Base-by-base conservation (phyloP, 768 basidiomycete species). In the Suillus paluster region DNA sequence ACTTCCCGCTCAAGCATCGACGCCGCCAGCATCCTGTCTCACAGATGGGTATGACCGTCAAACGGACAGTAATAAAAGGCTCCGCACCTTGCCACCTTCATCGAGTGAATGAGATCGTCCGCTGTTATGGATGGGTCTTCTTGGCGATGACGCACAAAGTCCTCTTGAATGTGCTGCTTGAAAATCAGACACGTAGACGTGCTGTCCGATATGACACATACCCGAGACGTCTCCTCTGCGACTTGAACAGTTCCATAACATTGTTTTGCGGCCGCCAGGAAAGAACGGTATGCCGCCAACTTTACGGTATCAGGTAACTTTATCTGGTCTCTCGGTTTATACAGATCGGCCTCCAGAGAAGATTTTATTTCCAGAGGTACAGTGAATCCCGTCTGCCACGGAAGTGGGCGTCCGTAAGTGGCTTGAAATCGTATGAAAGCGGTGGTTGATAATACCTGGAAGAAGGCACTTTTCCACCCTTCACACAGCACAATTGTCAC, bases 401-500 rank as follows among this genome's bases (percentile, higher is more conserved):
- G 49, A 54, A 21, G 57, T 38, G 33, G 64, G 33, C 46, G 33
- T 58, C 34, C 57, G 57, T 5, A 36, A 33, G 33, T 5, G 8
- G 14, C 11, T 36, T 14, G 38, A 60, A 41, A 58, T 21, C n/a
- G 41, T 25, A 25, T 19, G 23, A 38, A 54, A 49, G 52, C 23
- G 14, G 19, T 9, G 7, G 9, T 21, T 23, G 23, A 19, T 54
- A 7, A 39, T 60, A 90, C 91, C 81, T 86, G 81, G 72, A 92
- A 89, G 68, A 95, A 88, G 2, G 88, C 78, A 66, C 90, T 92
- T 73, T 85, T 87, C 62, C 79, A 79, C 34, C 92, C 90, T 61
- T 88, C 82, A 44, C 82, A 80, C 11, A 89, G 73, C 0, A 90
- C 74, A 21, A 94, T 64, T 62, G 88, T 84, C n/a, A 75, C 80